phyloP scores from a whole-genome alignment of 1,284 basidiomycete genomes.

The Cryptococcus sp. region DNA sequence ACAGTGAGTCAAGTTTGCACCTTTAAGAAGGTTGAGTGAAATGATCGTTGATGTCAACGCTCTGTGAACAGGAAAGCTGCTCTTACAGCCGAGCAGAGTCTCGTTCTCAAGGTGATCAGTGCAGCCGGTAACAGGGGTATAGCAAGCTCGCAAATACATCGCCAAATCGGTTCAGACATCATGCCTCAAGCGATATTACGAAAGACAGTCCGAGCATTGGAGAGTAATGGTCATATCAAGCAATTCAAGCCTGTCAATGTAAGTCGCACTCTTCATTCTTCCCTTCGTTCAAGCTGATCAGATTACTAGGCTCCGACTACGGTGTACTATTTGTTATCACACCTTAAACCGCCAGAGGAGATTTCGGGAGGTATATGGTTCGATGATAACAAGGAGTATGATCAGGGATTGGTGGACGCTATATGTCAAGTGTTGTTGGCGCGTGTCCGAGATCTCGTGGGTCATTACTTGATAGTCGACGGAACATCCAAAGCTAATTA shows the following conservation, averaged over 20 bases:
- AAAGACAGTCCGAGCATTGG: constrained; percentile 43
- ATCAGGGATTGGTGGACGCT: constrained; percentile 44
- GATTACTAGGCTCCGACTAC: constrained; percentile 44
- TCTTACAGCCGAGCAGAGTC: constrained; percentile 42
- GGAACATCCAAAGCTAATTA: neutral
- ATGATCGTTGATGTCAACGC: neutral
- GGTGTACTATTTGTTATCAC: constrained; percentile 42
- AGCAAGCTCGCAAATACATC: constrained; percentile 18
- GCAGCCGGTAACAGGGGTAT: constrained; percentile 24
- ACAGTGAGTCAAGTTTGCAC: constrained; percentile 27
- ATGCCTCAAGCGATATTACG: constrained; percentile 38
- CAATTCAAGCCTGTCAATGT: constrained; percentile 51
- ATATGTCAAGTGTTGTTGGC: constrained; percentile 37
- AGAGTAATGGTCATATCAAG: constrained; percentile 46
- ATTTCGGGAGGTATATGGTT: constrained; percentile 53
- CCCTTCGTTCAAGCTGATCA: neutral
- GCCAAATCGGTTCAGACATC: constrained; percentile 35
- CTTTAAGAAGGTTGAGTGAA: neutral
- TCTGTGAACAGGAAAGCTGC: constrained; percentile 27
- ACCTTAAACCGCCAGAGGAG: constrained; percentile 48
- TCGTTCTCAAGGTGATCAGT: constrained; percentile 33
- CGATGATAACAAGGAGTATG: constrained; percentile 49
- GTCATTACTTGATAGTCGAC: constrained; percentile 14
- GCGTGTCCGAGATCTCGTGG: constrained; percentile 37
- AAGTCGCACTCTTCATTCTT: constrained; percentile 9